Base-by-base conservation (phyloP, 2,329 filamentous ascomycete species). In the Colletotrichum nymphaeae region DNA sequence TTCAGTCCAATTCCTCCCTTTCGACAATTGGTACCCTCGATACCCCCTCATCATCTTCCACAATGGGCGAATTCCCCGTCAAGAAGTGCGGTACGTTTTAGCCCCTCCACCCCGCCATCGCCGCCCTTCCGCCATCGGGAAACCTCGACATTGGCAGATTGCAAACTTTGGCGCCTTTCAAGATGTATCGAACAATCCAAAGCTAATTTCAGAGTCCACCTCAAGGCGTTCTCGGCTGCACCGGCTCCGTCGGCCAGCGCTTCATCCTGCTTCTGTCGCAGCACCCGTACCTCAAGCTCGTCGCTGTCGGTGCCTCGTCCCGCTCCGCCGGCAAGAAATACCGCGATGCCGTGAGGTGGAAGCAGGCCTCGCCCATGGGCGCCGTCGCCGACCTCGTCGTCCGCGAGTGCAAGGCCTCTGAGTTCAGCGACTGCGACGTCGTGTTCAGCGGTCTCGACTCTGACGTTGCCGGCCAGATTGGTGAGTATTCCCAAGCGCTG, bases 301-400 rank as follows among this genome's bases (percentile, higher is more conserved):
- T 97, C 76, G 95, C 95, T 72, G 91, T 98, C 63, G 97, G 97
- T 75, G 97, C 97, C 46, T 98, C 95, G 22, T 91, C 94, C 72
- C 91, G 94, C 72, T 98, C 95, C 11, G 95, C 94, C 7, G 95
- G 95, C 80, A 98, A 98, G 88, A 93, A 93, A 81, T 98, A 98
- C 88, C 93, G 93, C 84, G 95, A 98, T 89, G 96, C 95, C 52
- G 95, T 97, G 75, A 91, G 91, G 79, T 98, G 97, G 97, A 98
- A 98, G 88, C 96, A 98, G 86, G 90, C 94, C 11, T 86, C 90
- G 69, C 93, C 95, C 67, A 97, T 98, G 89, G 93, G 93, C 56
- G 87, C 92, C 75, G 88, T 97, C 72, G 94, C 91, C 76, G 92
- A 95, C 76, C 88, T 98, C 78, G 89, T 97, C 5, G 94, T 98